These are phyloP conservation scores for Mortierella alpina DNA, from an alignment of 192 early-diverging fungal species.

Conservation along the genomic window DNA sequence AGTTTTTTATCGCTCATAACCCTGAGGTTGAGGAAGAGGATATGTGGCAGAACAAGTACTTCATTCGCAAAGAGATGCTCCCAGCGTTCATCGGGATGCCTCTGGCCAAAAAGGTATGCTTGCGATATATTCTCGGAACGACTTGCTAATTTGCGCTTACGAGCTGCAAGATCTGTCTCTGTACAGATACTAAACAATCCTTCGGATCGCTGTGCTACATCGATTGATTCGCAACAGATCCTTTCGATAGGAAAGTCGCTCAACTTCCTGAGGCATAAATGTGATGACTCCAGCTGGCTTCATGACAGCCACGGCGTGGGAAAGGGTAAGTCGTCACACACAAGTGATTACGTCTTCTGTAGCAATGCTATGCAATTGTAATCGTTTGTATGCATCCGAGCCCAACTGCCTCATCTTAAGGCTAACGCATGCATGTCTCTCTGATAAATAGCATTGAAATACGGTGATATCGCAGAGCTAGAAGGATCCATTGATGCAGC, in stretches of 20 bases:
- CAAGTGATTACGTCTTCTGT: neutral
- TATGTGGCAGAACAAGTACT: slow-evolving; percentile 87
- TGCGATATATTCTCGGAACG: too few species aligned
- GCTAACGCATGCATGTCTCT: neutral
- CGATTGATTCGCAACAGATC: slow-evolving; percentile 10
- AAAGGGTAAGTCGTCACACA: slow-evolving; percentile 30
- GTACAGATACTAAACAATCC: neutral
- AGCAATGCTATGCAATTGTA: neutral
- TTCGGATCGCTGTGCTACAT: neutral
- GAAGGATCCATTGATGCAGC: slow-evolving; percentile 80
- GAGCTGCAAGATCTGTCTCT: neutral
- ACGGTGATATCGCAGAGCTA: slow-evolving; percentile 75
- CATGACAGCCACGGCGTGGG: slow-evolving; percentile 41
- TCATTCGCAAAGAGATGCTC: slow-evolving; percentile 81
- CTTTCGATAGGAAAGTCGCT: slow-evolving; percentile 50
- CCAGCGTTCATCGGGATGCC: slow-evolving; percentile 82
- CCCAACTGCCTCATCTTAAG: neutral
- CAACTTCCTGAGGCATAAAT: slow-evolving; percentile 64
- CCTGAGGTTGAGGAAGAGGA: slow-evolving; percentile 69
- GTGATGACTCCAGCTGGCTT: slow-evolving; percentile 69
- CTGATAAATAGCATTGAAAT: slow-evolving; percentile 58
- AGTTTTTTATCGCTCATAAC: slow-evolving; percentile 88
- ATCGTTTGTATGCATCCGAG: slow-evolving; percentile 1
- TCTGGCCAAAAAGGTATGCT: slow-evolving; percentile 82
- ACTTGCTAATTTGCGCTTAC: too few species aligned